phyloP scores from a whole-genome alignment of 148 eudicot genomes.

The Rhododendron mucronatum region DNA sequence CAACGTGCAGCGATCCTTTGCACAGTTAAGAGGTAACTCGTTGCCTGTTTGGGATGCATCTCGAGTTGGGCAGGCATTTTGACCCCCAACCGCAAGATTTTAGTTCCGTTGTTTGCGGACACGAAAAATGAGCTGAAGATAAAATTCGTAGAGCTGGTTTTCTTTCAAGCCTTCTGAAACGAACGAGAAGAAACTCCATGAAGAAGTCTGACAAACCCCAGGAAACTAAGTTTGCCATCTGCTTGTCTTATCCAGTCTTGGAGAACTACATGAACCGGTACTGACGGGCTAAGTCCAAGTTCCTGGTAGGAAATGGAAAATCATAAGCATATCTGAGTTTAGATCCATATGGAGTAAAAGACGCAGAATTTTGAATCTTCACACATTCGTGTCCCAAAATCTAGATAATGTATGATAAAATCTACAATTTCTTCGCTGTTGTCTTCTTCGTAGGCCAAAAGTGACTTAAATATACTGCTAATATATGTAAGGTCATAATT shows the following conservation, averaged over 20 bases:
- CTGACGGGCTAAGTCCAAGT: slow-evolving; percentile 88
- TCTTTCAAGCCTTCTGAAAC: slow-evolving; percentile 60
- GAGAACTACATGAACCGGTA: slow-evolving; percentile 91
- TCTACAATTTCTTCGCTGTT: not conserved
- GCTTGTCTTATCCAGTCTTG: slow-evolving; percentile 94
- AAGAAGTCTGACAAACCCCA: slow-evolving; percentile 84
- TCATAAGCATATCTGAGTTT: not conserved
- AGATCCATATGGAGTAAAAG: not conserved
- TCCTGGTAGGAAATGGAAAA: slow-evolving; percentile 41
- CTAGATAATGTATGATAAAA: not conserved
- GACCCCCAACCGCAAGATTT: not conserved
- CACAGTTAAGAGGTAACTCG: not conserved
- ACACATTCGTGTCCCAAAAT: not conserved
- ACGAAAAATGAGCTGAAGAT: not conserved
- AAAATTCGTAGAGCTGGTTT: not conserved
- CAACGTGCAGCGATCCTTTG: not conserved
- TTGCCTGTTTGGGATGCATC: not conserved
- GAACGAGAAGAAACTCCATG: slow-evolving; percentile 77
- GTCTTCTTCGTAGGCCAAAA: not conserved
- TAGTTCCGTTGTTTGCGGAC: not conserved
- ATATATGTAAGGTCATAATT: not conserved
- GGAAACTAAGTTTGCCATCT: slow-evolving; percentile 92
- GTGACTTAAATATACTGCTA: not conserved
- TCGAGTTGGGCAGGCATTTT: not conserved
- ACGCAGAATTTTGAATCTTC: not conserved